Conservation (phyloP, 176 grass and related monocot species). For the Oryza glaberrima region DNA sequence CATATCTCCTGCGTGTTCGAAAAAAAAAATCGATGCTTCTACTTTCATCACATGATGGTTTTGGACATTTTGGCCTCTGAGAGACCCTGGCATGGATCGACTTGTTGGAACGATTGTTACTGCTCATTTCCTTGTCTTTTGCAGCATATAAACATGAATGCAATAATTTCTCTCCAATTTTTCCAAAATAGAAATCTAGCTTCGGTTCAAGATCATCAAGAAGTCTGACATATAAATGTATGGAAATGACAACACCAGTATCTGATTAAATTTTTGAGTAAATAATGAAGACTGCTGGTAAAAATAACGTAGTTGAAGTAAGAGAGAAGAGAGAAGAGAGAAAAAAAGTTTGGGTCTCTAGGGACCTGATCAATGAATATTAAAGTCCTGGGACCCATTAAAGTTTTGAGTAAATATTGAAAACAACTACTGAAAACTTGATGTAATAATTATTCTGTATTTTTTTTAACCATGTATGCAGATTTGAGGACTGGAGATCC, state of each 20-base stretch:
- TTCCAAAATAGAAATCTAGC: background rate
- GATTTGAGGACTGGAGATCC: slow-evolving; percentile 81
- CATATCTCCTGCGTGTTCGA: no score
- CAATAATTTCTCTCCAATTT: background rate
- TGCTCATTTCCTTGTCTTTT: background rate
- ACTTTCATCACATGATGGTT: slow-evolving; percentile 8
- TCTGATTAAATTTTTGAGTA: no score
- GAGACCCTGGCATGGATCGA: background rate
- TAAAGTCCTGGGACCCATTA: background rate
- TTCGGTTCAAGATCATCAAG: background rate
- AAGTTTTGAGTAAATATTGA: slow-evolving; percentile 25
- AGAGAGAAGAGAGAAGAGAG: background rate
- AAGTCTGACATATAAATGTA: background rate
- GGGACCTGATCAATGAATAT: background rate
- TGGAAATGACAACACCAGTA: no score
- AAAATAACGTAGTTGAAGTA: background rate
- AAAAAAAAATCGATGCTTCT: background rate
- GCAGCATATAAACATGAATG: background rate
- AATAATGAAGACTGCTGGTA: background rate
- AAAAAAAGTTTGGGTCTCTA: background rate
- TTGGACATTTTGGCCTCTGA: background rate
- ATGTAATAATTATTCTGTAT: slow-evolving; percentile 25
- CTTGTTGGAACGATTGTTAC: background rate
- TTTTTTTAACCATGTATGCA: slow-evolving; percentile 47
- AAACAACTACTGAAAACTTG: background rate